These are phyloP conservation scores for Heliamphora exappendiculata DNA, from an alignment of 148 eudicot genomes.

Conservation along the genomic window DNA sequence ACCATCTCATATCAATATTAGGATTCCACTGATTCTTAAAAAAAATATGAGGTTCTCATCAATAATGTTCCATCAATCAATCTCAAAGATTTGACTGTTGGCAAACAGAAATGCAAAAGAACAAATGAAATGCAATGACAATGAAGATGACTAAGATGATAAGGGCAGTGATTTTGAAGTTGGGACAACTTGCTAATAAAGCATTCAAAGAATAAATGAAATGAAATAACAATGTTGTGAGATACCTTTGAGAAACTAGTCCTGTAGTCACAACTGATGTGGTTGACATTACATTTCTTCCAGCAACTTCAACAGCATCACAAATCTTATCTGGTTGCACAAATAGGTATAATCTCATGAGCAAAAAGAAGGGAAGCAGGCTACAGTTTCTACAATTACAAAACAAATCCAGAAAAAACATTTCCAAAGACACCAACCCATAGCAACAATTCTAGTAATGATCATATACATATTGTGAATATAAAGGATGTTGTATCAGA, in stretches of 20 bases:
- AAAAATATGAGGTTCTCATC: too few species aligned
- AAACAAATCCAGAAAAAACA: conserved; percentile 4
- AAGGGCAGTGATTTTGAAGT: neutral
- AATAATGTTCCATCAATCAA: too few species aligned
- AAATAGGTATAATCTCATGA: neutral
- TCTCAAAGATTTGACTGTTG: too few species aligned
- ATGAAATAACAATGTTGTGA: too few species aligned
- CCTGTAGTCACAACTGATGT: conserved; percentile 60
- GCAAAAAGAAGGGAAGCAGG: neutral
- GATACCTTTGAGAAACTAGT: conserved; percentile 54
- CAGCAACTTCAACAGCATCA: conserved; percentile 77
- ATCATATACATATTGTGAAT: neutral
- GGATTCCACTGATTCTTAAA: neutral
- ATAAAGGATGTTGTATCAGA: neutral
- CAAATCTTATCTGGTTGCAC: conserved; percentile 52
- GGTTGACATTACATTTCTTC: conserved; percentile 70
- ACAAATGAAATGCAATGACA: neutral
- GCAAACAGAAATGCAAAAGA: too few species aligned
- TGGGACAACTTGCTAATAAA: neutral
- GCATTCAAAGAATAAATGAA: too few species aligned
- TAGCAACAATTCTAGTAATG: neutral
- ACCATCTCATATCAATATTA: neutral
- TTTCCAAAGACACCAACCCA: neutral
- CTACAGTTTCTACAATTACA: neutral
- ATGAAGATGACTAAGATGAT: too few species aligned